These are phyloP conservation scores for Hygrophoropsis aurantiaca DNA, from an alignment of 768 basidiomycete genomes.

Conservation along the genomic window DNA sequence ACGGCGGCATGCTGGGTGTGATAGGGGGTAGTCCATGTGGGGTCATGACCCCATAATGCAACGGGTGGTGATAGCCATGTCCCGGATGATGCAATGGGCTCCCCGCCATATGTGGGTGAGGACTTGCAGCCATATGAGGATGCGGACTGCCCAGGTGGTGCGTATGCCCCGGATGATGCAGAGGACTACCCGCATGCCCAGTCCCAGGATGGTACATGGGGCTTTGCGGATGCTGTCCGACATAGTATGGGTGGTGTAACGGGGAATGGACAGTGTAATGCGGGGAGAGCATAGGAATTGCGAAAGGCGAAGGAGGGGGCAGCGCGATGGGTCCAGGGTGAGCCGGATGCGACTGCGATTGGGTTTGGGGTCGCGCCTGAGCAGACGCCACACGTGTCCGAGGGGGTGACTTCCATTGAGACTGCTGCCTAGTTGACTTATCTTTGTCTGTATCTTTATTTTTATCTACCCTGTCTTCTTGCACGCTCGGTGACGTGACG, in stretches of 20 bases:
- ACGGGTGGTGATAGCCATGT: conserved; percentile 20
- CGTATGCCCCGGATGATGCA: conserved; percentile 35
- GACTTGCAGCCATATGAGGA: conserved; percentile 8
- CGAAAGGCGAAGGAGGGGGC: conserved; percentile 55
- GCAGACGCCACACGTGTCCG: too few species aligned
- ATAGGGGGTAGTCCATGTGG: conserved; percentile 88
- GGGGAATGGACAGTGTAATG: conserved; percentile 22
- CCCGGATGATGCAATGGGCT: conserved; percentile 31
- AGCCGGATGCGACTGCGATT: conserved; percentile 37
- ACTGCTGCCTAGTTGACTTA: conserved; percentile 5
- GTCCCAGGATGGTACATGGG: conserved; percentile 39
- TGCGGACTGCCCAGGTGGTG: not conserved
- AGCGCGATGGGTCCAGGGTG: conserved; percentile 73
- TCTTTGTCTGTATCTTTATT: conserved; percentile 24
- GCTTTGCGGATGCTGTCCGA: conserved; percentile 30
- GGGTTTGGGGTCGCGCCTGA: not conserved
- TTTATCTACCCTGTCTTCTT: conserved; percentile 12
- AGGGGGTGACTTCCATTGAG: conserved; percentile 16
- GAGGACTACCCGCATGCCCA: conserved; percentile 29
- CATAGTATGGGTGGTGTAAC: conserved; percentile 7
- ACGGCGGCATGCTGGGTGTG: conserved; percentile 97
- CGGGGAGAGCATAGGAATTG: conserved; percentile 39
- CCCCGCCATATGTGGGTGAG: conserved; percentile 14
- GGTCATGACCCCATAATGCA: conserved; percentile 47
- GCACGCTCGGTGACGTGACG: not conserved